Conservation (phyloP, 306 rosid genomes). For the Lathyrus sativus region DNA sequence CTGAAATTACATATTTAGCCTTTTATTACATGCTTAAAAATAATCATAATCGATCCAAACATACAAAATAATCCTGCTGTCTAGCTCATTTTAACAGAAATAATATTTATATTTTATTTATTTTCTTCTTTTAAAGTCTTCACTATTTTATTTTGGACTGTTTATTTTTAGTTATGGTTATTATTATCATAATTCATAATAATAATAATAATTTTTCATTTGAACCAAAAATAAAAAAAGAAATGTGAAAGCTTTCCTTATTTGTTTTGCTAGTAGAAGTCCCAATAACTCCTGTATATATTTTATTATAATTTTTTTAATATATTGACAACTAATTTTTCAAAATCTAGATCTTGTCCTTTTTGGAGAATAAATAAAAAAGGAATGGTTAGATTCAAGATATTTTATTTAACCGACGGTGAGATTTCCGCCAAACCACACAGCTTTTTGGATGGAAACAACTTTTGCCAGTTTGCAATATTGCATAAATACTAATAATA, state of each 20-base stretch:
- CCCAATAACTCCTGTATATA: no score
- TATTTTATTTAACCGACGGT: neutral
- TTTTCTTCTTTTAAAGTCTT: neutral
- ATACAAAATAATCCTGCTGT: neutral
- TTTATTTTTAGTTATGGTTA: neutral
- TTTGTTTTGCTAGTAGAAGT: neutral
- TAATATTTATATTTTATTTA: neutral
- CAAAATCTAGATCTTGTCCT: neutral
- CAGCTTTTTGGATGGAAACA: neutral
- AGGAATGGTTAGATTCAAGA: neutral
- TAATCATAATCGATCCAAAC: neutral
- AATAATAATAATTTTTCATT: no score
- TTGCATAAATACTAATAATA: neutral
- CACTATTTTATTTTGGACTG: neutral
- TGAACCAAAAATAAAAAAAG: neutral
- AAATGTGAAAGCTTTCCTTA: neutral
- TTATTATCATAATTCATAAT: neutral
- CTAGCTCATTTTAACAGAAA: neutral
- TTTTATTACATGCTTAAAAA: neutral
- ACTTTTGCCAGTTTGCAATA: neutral
- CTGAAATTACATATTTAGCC: conserved; percentile 33
- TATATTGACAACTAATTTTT: neutral
- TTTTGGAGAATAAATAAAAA: neutral
- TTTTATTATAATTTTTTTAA: no score
- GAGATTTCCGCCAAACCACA: neutral